Percentiles rank a stretch among this genome's conserved stretches.
Conservation (phyloP, 768 basidiomycete species). For the Tylopilus rubrobrunneus region DNA sequence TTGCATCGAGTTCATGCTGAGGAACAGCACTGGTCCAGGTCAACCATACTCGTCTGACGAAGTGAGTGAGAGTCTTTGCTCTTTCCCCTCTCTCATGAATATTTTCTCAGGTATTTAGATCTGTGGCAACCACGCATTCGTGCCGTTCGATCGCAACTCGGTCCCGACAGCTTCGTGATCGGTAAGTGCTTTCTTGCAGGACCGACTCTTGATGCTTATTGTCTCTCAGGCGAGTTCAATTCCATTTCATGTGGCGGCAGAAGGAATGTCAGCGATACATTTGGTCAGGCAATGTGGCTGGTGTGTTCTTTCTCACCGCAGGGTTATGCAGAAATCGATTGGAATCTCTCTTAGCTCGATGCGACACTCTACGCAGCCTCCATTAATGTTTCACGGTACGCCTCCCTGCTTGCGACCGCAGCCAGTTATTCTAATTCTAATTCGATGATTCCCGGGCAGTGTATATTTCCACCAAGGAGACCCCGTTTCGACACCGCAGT, state of each 20-base stretch:
- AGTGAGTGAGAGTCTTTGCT: too few species aligned
- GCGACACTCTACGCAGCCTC: slow-evolving; percentile 24
- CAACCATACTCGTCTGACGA: too few species aligned
- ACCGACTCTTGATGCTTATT: background rate
- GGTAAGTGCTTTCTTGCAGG: slow-evolving; percentile 26
- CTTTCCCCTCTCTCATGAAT: background rate
- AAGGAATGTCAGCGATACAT: slow-evolving; percentile 35
- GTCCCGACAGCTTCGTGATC: slow-evolving; percentile 46
- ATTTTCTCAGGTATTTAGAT: slow-evolving; percentile 42
- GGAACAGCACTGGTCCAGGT: too few species aligned
- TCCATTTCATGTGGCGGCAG: slow-evolving; percentile 52
- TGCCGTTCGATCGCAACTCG: slow-evolving; percentile 43
- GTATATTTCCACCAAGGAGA: slow-evolving; percentile 55
- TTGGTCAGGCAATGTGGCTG: slow-evolving; percentile 54
- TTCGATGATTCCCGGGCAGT: slow-evolving; percentile 21
- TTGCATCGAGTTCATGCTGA: too few species aligned
- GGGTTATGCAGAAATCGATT: too few species aligned
- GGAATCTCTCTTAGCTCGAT: slow-evolving; percentile 1
- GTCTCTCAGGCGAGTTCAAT: slow-evolving; percentile 46
- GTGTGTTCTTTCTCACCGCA: slow-evolving; percentile 26
- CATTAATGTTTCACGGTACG: slow-evolving; percentile 46
- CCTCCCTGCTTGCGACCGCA: too few species aligned
- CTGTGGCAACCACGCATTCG: too few species aligned
- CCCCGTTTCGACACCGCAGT: slow-evolving; percentile 43
- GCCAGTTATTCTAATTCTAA: background rate